phyloP scores from a whole-genome alignment of 225 moss, liverwort and hornwort species.

The Pseudisothecium myosuroides region DNA sequence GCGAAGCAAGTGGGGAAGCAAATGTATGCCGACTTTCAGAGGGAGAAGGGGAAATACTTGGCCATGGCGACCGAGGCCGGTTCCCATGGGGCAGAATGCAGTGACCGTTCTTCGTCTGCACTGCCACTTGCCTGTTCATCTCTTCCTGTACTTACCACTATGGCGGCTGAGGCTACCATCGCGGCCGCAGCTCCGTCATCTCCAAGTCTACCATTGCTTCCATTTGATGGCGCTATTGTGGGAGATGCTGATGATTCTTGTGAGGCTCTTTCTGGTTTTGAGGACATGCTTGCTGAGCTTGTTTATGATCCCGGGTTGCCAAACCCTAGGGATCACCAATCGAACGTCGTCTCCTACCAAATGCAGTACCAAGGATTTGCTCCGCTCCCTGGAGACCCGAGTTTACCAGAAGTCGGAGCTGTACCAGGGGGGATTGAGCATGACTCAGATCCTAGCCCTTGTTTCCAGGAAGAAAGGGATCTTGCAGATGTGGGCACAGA shows the following conservation, averaged over 20 bases:
- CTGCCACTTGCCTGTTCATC: background rate
- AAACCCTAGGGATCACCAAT: too few relatives aligned
- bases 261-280: background rate
- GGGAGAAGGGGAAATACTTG: background rate
- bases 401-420: background rate
- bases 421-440: background rate
- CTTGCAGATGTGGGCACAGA: background rate
- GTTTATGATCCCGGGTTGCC: accelerated
- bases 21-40: too few relatives aligned
- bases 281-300: background rate
- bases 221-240: background rate
- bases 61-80: too few relatives aligned
- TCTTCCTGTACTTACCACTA: too few relatives aligned
- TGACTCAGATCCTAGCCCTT: too few relatives aligned
- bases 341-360: background rate
- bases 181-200: too few relatives aligned
- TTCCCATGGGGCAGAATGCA: background rate
- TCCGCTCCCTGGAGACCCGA: background rate
- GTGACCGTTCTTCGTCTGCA: background rate
- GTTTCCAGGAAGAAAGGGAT: background rate
- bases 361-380: background rate
- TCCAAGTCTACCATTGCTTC: background rate
- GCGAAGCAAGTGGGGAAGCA: background rate
- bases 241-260: background rate
- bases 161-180: too few relatives aligned